phyloP scores from a whole-genome alignment of 73 alveolate species.

The Paramecium biaurelia region DNA sequence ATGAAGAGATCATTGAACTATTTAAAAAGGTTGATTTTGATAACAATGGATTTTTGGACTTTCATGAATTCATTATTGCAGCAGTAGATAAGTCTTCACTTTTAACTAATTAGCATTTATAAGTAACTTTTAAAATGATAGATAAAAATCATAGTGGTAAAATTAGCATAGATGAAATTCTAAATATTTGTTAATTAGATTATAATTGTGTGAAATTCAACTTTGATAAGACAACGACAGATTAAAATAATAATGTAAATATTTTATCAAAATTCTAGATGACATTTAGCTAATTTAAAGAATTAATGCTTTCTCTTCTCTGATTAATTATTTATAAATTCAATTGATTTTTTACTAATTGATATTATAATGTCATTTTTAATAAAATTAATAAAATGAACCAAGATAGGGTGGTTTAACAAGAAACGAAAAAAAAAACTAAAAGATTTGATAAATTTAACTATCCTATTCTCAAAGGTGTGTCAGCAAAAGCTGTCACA shows the following conservation, averaged over 20 bases:
- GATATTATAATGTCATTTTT: neutral
- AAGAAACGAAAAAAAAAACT: neutral
- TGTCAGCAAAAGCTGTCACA: neutral
- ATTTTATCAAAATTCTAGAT: neutral
- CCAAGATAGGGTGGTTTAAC: neutral
- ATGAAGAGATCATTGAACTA: neutral
- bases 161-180: neutral
- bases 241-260: neutral
- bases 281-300: neutral
- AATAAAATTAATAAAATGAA: neutral
- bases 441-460: conserved; percentile 14
- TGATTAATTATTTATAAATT: neutral
- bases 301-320: neutral
- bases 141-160: neutral
- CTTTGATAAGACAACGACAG: neutral
- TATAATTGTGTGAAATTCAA: neutral
- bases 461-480: conserved; percentile 26
- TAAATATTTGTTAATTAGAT: neutral
- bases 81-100: neutral
- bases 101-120: neutral
- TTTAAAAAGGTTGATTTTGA: neutral
- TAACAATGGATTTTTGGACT: neutral
- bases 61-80: conserved; percentile 14
- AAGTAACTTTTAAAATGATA: neutral
- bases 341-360: neutral